Evolutionary conservation across 2,329 filamentous ascomycete species (phyloP), one percentile per base, ranked within the genome.

Genomic region (Cladosporium sphaerospermum): DNA sequence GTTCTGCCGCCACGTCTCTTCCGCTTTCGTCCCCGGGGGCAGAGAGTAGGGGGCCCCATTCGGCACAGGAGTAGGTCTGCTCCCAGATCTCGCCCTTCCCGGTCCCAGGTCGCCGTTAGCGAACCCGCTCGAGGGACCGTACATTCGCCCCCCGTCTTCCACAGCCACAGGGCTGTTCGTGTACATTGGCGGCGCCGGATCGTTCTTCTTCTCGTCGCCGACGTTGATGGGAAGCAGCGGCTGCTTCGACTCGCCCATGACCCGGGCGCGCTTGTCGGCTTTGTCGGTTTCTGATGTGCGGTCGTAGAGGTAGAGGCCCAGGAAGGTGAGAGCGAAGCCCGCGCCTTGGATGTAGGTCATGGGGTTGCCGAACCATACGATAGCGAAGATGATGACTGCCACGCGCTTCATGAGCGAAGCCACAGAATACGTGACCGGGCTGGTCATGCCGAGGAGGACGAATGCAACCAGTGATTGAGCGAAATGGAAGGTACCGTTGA

Each of bases 401-500:
- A 99, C 93, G 45, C 93, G 86, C 74, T 99, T 99, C 71, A 99
- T 93, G 57, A 99, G 77, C 53, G 88, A 95, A 34, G 93, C 93
- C 36, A 99, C 92, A 0, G 89, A 96, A 74, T 99, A 99, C 0
- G 93, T 97, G 36, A 99, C 93, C 0, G 93, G 93, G 0, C 90
- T 95, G 10, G 97, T 87, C 75, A 96, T 87, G 51, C 90, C 96
- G 6, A 99, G 77, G 5, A 99, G 78, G 18, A 96, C 78, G 67
- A 99, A 99, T 0, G 93, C 93, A 52, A 99, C 80, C 50, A 99
- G 95, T 66, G 95, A 96, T 66, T 99, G 93, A 13, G 83, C 88
- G 69, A 97, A 99, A 71, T 99, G 93, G 67, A 95, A 96, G 3
- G 89, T 85, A 52, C 93, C 93, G 69, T 99, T 99, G 78, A 99